These are phyloP conservation scores for Phytophthora hybrid DNA, from an alignment of 352 stramenopile genomes.

Conservation along the genomic window DNA sequence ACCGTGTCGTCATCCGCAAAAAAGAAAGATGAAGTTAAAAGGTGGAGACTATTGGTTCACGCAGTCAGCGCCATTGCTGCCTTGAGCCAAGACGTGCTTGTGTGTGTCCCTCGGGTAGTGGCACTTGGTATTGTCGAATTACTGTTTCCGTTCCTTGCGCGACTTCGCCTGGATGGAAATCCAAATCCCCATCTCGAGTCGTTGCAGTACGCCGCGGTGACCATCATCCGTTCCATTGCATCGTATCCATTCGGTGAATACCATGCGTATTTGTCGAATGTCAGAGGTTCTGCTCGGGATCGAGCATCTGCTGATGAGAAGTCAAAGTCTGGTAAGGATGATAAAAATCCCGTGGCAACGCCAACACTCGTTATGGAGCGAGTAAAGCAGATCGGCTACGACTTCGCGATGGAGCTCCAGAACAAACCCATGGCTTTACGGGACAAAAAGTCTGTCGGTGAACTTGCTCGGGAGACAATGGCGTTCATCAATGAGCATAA, in stretches of 20 bases:
- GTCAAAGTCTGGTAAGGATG: conserved; percentile 12
- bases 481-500: conserved; percentile 56
- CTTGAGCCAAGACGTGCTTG: conserved; percentile 68
- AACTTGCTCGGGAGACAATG: conserved; percentile 71
- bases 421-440: conserved; percentile 40
- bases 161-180: conserved; percentile 11
- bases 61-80: conserved; percentile 60
- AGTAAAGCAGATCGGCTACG: conserved; percentile 66
- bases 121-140: conserved; percentile 49
- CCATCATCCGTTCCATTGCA: conserved; percentile 57
- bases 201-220: conserved; percentile 61
- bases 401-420: conserved; percentile 67
- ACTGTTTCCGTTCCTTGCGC: conserved; percentile 45
- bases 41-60: conserved; percentile 59
- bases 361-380: conserved; percentile 48
- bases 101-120: conserved; percentile 64
- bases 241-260: conserved; percentile 74
- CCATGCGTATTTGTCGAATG: conserved; percentile 45
- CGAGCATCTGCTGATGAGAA: conserved; percentile 5
- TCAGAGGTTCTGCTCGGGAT: conserved; percentile 17
- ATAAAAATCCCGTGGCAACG: not conserved
- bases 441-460: conserved; percentile 63
- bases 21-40: conserved; percentile 35
- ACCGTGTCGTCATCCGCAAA: conserved; percentile 9
- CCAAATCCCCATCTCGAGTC: conserved; percentile 37